Conservation (phyloP, 2,329 filamentous ascomycete genomes). For the Aspergillus intermedius region DNA sequence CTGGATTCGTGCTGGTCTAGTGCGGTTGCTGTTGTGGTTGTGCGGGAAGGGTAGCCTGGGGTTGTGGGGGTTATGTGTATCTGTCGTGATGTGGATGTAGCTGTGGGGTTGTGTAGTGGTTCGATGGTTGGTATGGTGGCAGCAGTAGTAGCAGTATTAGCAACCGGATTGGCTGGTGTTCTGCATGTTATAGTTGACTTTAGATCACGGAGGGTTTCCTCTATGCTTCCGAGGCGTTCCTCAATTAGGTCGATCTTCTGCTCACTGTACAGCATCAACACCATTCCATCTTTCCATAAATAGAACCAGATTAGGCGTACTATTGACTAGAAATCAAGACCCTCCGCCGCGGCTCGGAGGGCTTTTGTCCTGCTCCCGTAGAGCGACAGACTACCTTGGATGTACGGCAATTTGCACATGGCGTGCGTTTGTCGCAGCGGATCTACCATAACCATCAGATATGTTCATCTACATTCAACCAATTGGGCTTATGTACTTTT, state of each 20-base stretch:
- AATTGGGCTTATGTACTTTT: slow-evolving; percentile 18
- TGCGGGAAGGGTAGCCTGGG: slow-evolving; percentile 11
- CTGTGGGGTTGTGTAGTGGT: background rate
- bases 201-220: slow-evolving; percentile 27
- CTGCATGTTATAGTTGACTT: slow-evolving; percentile 9
- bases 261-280: slow-evolving; percentile 33
- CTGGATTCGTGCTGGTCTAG: slow-evolving; percentile 24
- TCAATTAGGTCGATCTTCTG: slow-evolving; percentile 50
- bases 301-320: slow-evolving; percentile 17
- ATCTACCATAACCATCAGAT: slow-evolving; percentile 21
- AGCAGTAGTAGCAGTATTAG: background rate
- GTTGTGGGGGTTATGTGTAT: slow-evolving; percentile 10
- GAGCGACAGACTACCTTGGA: slow-evolving; percentile 33
- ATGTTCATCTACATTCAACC: no score
- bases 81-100: background rate
- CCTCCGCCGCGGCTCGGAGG: slow-evolving; percentile 31
- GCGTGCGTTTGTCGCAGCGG: slow-evolving; percentile 36
- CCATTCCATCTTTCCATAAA: background rate
- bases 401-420: slow-evolving; percentile 37
- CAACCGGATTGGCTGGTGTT: slow-evolving; percentile 1
- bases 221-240: slow-evolving; percentile 44
- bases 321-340: slow-evolving; percentile 39
- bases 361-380: slow-evolving; percentile 30
- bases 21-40: slow-evolving; percentile 5
- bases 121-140: background rate